phyloP scores from a whole-genome alignment of 148 eudicot genomes.

The Pharnaceum exiguum region DNA sequence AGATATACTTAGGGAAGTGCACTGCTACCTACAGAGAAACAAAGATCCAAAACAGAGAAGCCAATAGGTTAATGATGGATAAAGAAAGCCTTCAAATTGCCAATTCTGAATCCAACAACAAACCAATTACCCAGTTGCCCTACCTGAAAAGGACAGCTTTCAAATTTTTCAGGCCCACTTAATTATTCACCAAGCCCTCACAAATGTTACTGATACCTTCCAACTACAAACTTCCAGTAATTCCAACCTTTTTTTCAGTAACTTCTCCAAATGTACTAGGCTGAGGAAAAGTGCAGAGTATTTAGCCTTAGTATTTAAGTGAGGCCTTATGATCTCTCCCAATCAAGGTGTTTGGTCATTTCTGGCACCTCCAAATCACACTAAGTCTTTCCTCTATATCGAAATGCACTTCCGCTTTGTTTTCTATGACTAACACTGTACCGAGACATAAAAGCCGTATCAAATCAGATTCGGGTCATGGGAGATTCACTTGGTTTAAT shows the following conservation, averaged over 20 bases:
- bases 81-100: conserved; percentile 25
- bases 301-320: too few species aligned
- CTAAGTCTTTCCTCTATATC: too few species aligned
- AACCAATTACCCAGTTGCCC: conserved; percentile 36
- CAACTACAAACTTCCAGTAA: neutral
- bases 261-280: neutral
- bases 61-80: conserved; percentile 37
- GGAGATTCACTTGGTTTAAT: too few species aligned
- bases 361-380: conserved; percentile 1
- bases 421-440: too few species aligned
- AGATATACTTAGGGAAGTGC: conserved; percentile 28
- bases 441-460: too few species aligned
- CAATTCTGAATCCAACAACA: conserved; percentile 32
- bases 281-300: too few species aligned
- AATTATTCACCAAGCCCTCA: neutral
- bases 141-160: conserved; percentile 41
- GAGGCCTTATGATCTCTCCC: neutral
- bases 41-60: conserved; percentile 33
- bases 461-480: too few species aligned
- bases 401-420: too few species aligned
- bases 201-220: conserved; percentile 4
- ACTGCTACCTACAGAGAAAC: conserved; percentile 29
- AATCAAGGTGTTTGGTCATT: neutral
- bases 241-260: conserved; percentile 6
- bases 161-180: conserved; percentile 40